A percentile compares a stretch with the other conserved stretches of the same genome.
These are phyloP conservation scores for Dioscorea alata DNA, from an alignment of 106 monocot genomes.

Conservation along the genomic window DNA sequence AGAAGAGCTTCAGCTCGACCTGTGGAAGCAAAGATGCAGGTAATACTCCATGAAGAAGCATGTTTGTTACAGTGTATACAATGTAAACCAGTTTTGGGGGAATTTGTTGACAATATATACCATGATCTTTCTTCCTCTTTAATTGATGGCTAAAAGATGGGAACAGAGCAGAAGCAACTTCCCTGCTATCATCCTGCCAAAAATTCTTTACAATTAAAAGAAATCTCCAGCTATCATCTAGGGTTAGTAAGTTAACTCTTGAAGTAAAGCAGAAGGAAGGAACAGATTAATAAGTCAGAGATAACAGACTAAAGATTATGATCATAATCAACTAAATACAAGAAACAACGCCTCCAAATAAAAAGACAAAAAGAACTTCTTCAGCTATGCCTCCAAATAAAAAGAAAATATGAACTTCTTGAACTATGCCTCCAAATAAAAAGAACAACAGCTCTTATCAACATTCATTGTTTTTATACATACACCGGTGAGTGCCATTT, in stretches of 20 bases:
- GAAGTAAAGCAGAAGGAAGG: too few relatives aligned
- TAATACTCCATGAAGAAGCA: neutral
- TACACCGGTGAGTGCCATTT: too few relatives aligned
- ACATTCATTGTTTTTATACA: too few relatives aligned
- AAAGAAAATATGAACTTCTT: too few relatives aligned
- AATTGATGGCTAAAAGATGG: slow-evolving; percentile 58
- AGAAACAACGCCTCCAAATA: neutral
- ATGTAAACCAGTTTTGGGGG: neutral
- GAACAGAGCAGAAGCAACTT: slow-evolving; percentile 64
- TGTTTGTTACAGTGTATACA: neutral
- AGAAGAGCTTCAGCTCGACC: slow-evolving; percentile 98
- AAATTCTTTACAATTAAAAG: neutral
- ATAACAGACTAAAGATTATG: too few relatives aligned
- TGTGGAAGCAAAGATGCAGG: slow-evolving; percentile 16
- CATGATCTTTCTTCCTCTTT: slow-evolving; percentile 95
- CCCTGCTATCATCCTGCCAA: slow-evolving; percentile 87
- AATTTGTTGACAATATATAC: slow-evolving; percentile 10
- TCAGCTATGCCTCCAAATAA: too few relatives aligned
- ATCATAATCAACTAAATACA: neutral
- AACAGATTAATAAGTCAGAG: too few relatives aligned
- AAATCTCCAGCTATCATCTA: neutral
- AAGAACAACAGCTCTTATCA: too few relatives aligned
- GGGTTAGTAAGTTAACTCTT: too few relatives aligned
- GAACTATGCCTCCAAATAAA: neutral
- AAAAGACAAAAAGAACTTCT: too few relatives aligned